These are phyloP conservation scores for Pleurotus sapidus DNA, from an alignment of 768 basidiomycete genomes.

Conservation along the genomic window DNA sequence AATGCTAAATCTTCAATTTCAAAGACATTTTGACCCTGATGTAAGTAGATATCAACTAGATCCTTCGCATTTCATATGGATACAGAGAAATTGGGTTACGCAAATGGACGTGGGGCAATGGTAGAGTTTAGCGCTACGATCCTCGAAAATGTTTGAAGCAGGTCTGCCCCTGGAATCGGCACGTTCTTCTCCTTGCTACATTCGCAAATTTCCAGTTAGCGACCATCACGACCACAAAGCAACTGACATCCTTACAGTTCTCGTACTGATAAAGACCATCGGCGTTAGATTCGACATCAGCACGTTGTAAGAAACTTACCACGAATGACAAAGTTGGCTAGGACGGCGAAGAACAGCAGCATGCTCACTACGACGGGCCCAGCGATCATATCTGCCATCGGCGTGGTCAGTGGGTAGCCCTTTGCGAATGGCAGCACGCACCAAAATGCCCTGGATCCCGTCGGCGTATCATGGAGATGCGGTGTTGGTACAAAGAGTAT, in stretches of 20 bases:
- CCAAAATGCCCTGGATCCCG: slow-evolving; percentile 90
- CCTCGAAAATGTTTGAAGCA: slow-evolving; percentile 9
- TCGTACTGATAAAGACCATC: slow-evolving; percentile 37
- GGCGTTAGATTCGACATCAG: no score
- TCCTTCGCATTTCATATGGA: no score
- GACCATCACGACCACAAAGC: no score
- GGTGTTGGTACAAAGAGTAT: slow-evolving; percentile 79
- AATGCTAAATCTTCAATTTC: no score
- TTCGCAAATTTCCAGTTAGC: neutral
- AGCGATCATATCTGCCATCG: slow-evolving; percentile 61
- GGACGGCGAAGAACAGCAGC: slow-evolving; percentile 82
- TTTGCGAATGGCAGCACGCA: slow-evolving; percentile 27
- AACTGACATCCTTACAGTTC: slow-evolving; percentile 43
- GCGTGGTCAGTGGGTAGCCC: no score
- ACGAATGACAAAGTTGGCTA: slow-evolving; percentile 86
- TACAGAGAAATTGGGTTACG: no score
- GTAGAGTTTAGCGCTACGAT: neutral
- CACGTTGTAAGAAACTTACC: slow-evolving; percentile 41
- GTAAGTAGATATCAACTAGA: no score
- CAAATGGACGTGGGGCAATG: no score
- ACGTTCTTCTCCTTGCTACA: slow-evolving; percentile 30
- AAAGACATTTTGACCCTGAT: no score
- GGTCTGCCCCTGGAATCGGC: slow-evolving; percentile 28
- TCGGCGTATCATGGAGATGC: slow-evolving; percentile 87
- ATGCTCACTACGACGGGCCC: slow-evolving; percentile 85